Evolutionary conservation across 2,329 filamentous ascomycete species (phyloP).

Genomic region (Colletotrichum incanum): DNA sequence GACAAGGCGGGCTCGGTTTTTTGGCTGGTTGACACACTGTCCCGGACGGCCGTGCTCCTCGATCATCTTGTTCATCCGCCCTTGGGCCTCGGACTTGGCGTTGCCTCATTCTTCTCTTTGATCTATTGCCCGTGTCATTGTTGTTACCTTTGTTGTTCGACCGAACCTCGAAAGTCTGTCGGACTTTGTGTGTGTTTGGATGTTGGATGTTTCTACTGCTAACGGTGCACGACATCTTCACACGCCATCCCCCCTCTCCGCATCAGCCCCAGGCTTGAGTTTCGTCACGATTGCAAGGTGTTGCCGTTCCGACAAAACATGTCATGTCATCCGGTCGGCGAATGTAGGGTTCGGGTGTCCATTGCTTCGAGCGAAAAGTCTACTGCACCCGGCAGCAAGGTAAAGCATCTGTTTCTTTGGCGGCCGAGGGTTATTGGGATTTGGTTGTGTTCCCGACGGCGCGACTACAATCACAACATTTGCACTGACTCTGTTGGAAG

Average conservation of each 20-base stretch:
- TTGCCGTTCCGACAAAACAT: conserved; percentile 22
- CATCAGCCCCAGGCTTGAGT: conserved; percentile 2
- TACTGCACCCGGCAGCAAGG: conserved; percentile 13
- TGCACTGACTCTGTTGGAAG: not conserved
- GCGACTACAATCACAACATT: not conserved
- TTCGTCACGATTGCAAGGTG: conserved; percentile 23
- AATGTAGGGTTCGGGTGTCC: conserved; percentile 22
- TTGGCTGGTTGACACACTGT: conserved; percentile 31
- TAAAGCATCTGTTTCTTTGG: conserved; percentile 6
- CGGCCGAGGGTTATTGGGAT: not conserved
- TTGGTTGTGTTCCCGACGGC: not conserved
- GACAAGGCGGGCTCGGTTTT: conserved; percentile 7
- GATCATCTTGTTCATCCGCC: conserved; percentile 30
- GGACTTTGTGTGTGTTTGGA: conserved; percentile 4
- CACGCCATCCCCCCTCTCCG: not conserved
- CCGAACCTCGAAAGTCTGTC: conserved; percentile 13
- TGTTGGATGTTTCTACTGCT: conserved; percentile 7
- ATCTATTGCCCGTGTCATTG: conserved; percentile 21
- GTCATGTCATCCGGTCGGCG: conserved; percentile 35
- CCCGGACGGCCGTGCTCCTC: conserved; percentile 36
- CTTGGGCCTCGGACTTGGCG: conserved; percentile 39
- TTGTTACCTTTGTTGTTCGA: conserved; percentile 33
- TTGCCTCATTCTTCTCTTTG: conserved; percentile 3
- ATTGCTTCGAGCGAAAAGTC: conserved; percentile 10
- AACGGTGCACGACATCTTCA: conserved; percentile 2